Percentiles rank a stretch among this genome's conserved stretches.
Evolutionary conservation across 257 asterid genomes (phyloP).

Genomic region (Dorcoceras hygrometricum): DNA sequence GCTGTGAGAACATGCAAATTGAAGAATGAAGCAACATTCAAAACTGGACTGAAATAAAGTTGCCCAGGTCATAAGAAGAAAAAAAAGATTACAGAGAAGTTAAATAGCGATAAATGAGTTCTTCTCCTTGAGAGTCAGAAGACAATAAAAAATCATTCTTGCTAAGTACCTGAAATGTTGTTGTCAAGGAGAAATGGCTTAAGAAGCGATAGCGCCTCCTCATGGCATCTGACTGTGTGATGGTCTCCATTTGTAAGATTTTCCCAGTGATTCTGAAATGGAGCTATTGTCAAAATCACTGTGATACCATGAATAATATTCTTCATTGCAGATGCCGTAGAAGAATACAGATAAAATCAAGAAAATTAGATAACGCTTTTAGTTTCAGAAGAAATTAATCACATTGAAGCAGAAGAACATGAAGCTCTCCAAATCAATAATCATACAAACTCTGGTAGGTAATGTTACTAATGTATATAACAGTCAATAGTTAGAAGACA

Average conservation of each 20-base stretch:
- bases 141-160: background rate
- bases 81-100: conserved; percentile 3
- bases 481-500: background rate
- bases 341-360: conserved; percentile 1
- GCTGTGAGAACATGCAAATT: conserved; percentile 40
- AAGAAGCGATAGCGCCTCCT: conserved; percentile 89
- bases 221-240: conserved; percentile 81
- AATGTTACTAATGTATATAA: background rate
- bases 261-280: conserved; percentile 74
- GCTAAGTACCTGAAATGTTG: conserved; percentile 73
- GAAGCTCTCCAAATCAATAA: background rate
- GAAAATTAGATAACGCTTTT: background rate
- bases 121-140: background rate
- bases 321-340: background rate
- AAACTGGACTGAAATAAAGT: conserved; percentile 17
- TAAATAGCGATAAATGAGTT: background rate
- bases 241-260: conserved; percentile 76
- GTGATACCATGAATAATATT: conserved; percentile 17
- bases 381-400: conserved; percentile 1
- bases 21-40: conserved; percentile 8
- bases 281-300: conserved; percentile 27
- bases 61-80: conserved; percentile 2
- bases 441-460: background rate
- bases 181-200: conserved; percentile 92
- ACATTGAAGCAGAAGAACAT: background rate